Conservation (phyloP, 192 early-diverging fungal genomes). For the Backusella tuberculispora region DNA sequence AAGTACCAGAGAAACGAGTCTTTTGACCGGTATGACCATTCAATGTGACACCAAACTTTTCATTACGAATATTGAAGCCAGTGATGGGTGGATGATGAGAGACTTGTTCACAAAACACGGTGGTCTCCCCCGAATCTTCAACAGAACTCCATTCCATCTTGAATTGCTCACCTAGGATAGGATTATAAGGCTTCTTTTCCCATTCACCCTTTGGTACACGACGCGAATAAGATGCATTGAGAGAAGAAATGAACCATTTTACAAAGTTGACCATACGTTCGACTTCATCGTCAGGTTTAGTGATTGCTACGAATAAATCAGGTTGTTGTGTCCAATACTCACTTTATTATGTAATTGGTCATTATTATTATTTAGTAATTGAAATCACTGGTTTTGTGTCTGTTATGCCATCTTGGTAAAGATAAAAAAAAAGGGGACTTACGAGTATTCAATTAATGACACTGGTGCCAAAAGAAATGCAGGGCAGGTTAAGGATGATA, state of each 20-base stretch:
- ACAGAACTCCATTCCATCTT: slow-evolving; percentile 50
- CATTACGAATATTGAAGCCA: slow-evolving; percentile 55
- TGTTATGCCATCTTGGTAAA: not conserved
- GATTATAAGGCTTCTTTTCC: slow-evolving; percentile 66
- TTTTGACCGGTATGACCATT: slow-evolving; percentile 44
- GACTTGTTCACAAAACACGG: slow-evolving; percentile 50
- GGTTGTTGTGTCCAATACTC: slow-evolving; percentile 64
- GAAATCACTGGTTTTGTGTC: not conserved
- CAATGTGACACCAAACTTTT: slow-evolving; percentile 9
- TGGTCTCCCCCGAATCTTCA: slow-evolving; percentile 57
- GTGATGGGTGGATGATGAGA: slow-evolving; percentile 56
- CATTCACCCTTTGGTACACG: slow-evolving; percentile 71
- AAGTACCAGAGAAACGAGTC: slow-evolving; percentile 72
- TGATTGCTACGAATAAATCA: slow-evolving; percentile 64
- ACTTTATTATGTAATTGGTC: slow-evolving; percentile 48
- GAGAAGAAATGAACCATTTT: slow-evolving; percentile 78
- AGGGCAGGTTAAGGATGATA: slow-evolving; percentile 77
- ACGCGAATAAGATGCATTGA: slow-evolving; percentile 74
- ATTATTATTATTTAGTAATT: slow-evolving; percentile 43
- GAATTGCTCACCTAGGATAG: slow-evolving; percentile 53
- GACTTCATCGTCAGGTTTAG: slow-evolving; percentile 55
- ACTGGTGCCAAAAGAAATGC: slow-evolving; percentile 72
- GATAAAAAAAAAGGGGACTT: not conserved
- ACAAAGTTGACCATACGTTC: slow-evolving; percentile 70
- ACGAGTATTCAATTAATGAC: slow-evolving; percentile 76